Evolutionary conservation across 768 basidiomycete species (phyloP), one percentile per base, ranked within the genome.

Genomic region (Epithele typhae): DNA sequence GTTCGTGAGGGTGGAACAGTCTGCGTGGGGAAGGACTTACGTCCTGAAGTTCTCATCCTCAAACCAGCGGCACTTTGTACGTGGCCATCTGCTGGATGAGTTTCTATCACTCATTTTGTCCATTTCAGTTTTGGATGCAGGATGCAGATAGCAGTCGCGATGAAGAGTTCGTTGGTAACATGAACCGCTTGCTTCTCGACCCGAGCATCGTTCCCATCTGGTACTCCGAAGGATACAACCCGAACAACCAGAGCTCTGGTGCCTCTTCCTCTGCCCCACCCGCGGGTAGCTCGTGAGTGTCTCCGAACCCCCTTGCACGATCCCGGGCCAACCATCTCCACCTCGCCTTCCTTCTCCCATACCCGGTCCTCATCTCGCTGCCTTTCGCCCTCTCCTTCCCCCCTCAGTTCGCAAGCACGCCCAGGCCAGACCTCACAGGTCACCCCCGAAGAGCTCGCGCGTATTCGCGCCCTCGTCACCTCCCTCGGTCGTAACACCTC

Each of bases 41-140:
- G 88, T 94, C 52, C 83, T 95, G 63, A 91, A 88, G 67, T 95
- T 96, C 70, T 83, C 86, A 0, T 92, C 88, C 18, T 94, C 92
- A 12, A 78, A 91, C 62, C 87, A 91, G 60, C 79, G 82, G 52
- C 87, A 93, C 64, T 95, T 96, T 64, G 92, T 94, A 59, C 65
- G 82, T 73, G 15, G 21, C 22, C 17, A 23, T 7, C 17, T 14
- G 27, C 27, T 30, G 27, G 8, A 30, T 30, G 27, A 32, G 9
- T 32, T 32, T 32, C 9, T 32, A 32, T 15, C 15, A 9, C 30
- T 9, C 30, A 32, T 32, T 32, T 9, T 32, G 30, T 32, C 15
- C 9, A 15, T 17, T 23, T 4, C 56, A 92, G 89, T 92, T 89
- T 58, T 92, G 88, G 88, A 72, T 91, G 78, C 89, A 91, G 84